phyloP scores from a whole-genome alignment of 768 basidiomycete genomes.

The Suillus ampliporus region DNA sequence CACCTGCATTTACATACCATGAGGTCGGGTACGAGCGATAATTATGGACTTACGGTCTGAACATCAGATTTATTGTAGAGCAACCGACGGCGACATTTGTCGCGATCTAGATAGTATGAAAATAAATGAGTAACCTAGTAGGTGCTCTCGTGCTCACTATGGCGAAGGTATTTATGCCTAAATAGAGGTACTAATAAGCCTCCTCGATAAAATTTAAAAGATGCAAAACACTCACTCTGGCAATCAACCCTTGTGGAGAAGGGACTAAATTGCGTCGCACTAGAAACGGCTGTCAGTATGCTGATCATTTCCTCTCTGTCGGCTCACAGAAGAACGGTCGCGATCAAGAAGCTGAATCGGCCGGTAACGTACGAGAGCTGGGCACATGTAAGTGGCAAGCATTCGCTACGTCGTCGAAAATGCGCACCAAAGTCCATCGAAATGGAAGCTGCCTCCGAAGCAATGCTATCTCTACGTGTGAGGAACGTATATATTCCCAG shows the following conservation, averaged over 20 bases:
- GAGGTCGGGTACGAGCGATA: not conserved
- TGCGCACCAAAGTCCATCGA: slow-evolving; percentile 4
- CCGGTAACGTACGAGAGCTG: not conserved
- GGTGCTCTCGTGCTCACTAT: not conserved
- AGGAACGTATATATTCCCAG: slow-evolving; percentile 6
- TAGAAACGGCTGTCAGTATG: not conserved
- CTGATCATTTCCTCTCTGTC: not conserved
- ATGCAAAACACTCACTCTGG: not conserved
- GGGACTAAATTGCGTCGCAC: not conserved
- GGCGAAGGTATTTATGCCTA: not conserved
- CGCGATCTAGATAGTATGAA: not conserved
- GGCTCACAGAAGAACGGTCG: not conserved
- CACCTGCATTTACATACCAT: not conserved
- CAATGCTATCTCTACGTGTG: not conserved
- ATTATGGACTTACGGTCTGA: not conserved
- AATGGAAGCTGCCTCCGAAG: not conserved
- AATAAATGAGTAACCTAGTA: no score
- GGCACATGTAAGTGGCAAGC: not conserved
- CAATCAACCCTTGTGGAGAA: not conserved
- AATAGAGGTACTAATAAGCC: not conserved
- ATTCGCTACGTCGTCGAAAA: not conserved
- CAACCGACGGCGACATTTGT: not conserved
- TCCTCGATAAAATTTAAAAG: not conserved
- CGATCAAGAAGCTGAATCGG: not conserved
- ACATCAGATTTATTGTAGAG: slow-evolving; percentile 4